Evolutionary conservation across 108 stramenopile species (phyloP).

Genomic region (Bacterosira constricta): DNA sequence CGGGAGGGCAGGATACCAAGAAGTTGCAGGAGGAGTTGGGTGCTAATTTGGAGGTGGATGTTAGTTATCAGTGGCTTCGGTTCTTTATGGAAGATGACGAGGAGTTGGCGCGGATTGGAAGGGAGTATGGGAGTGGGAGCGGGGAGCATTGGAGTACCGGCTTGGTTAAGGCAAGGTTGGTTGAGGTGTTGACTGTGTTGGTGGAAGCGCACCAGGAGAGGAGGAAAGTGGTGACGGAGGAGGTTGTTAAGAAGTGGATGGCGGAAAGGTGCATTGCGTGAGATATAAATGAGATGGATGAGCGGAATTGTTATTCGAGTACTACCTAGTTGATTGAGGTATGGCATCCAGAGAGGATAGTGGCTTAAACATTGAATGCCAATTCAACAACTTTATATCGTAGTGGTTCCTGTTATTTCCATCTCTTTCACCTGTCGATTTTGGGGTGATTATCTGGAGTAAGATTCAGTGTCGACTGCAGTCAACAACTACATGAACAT

Average conservation of each 20-base stretch:
- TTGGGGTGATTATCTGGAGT: too few species aligned
- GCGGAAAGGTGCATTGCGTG: conserved; percentile 66
- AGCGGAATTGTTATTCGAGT: too few species aligned
- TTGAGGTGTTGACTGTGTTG: conserved; percentile 84
- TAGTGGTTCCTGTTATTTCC: too few species aligned
- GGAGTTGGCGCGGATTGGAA: conserved; percentile 86
- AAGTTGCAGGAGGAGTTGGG: conserved; percentile 93
- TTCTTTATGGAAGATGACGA: conserved; percentile 99
- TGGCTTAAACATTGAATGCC: too few species aligned
- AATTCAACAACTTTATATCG: too few species aligned
- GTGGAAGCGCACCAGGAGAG: conserved; percentile 90
- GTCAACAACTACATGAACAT: too few species aligned
- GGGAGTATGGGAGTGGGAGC: conserved; percentile 89
- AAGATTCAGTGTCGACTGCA: too few species aligned
- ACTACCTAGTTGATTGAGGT: too few species aligned
- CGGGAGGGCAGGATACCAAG: conserved; percentile 94
- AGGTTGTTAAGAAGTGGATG: conserved; percentile 94
- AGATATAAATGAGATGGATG: neutral
- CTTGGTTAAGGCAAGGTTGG: conserved; percentile 90
- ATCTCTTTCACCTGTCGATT: too few species aligned
- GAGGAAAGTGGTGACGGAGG: conserved; percentile 87
- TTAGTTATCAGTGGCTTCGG: conserved; percentile 94
- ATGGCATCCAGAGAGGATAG: too few species aligned
- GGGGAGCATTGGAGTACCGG: conserved; percentile 94
- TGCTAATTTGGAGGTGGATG: conserved; percentile 95